Percentiles rank a stretch among this genome's conserved stretches.
Evolutionary conservation across 352 stramenopile species (phyloP).

Genomic region (Salisapilia sapeloensis): DNA sequence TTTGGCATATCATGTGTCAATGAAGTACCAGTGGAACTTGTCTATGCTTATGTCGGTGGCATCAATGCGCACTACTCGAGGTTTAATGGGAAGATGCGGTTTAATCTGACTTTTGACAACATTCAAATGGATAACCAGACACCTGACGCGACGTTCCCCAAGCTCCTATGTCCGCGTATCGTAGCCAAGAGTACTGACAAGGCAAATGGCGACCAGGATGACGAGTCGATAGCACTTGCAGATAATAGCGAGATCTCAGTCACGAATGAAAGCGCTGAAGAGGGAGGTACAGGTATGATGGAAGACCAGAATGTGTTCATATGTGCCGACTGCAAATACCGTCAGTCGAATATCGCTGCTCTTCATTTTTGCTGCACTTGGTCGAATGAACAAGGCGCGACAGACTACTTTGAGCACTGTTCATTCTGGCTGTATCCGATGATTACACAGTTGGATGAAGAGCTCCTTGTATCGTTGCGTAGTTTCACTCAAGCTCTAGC

Average conservation of each 20-base stretch:
- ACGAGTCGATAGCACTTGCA: slow-evolving; percentile 30
- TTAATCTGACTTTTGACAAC: slow-evolving; percentile 74
- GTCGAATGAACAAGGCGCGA: slow-evolving; percentile 79
- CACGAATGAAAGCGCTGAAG: slow-evolving; percentile 12
- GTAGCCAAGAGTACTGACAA: slow-evolving; percentile 9
- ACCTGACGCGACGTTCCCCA: slow-evolving; percentile 68
- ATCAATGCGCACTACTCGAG: slow-evolving; percentile 65
- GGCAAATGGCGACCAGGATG: slow-evolving; percentile 23
- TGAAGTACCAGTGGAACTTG: slow-evolving; percentile 65
- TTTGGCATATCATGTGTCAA: slow-evolving; percentile 81
- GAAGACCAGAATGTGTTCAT: slow-evolving; percentile 56
- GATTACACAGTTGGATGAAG: slow-evolving; percentile 75
- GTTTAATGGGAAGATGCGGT: slow-evolving; percentile 65
- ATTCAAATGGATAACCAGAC: slow-evolving; percentile 81
- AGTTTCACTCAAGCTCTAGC: background rate
- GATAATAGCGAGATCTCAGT: slow-evolving; percentile 7
- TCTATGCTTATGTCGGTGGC: slow-evolving; percentile 74
- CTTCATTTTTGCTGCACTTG: slow-evolving; percentile 83
- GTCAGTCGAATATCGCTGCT: slow-evolving; percentile 50
- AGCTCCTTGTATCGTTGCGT: slow-evolving; percentile 54
- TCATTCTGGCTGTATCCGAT: slow-evolving; percentile 78
- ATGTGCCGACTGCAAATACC: slow-evolving; percentile 73
- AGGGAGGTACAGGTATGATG: slow-evolving; percentile 23
- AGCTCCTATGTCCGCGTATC: slow-evolving; percentile 60
- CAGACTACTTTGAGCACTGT: slow-evolving; percentile 82